Conservation (phyloP, 208 protist species). For the Wallacemonas sp. region DNA sequence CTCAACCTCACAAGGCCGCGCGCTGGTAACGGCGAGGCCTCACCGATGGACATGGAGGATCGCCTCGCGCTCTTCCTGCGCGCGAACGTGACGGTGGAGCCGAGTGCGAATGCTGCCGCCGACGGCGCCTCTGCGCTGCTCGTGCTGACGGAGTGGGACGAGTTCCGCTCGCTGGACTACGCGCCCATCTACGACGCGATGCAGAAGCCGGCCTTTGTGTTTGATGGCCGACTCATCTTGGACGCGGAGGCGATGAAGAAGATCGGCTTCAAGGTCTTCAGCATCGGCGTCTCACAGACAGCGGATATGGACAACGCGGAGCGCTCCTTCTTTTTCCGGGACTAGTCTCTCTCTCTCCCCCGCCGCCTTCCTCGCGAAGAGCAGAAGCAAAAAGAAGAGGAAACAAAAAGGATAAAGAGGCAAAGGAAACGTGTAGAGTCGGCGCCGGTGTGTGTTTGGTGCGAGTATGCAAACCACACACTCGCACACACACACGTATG, state of each 20-base stretch:
- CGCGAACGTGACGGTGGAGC: constrained; percentile 28
- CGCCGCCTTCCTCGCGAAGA: too few species aligned
- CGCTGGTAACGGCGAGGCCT: background rate
- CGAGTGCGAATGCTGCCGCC: constrained; percentile 70
- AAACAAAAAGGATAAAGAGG: constrained; percentile 1
- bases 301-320: constrained; percentile 5
- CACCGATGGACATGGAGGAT: constrained; percentile 14
- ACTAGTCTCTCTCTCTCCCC: too few species aligned
- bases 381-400: constrained; percentile 8
- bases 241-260: constrained; percentile 54
- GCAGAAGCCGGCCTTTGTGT: constrained; percentile 95
- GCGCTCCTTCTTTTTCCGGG: constrained; percentile 1
- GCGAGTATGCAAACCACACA: too few species aligned
- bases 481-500: too few species aligned
- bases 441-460: too few species aligned
- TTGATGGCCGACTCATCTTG: constrained; percentile 94
- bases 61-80: constrained; percentile 21
- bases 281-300: constrained; percentile 58
- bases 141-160: constrained; percentile 98
- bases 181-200: constrained; percentile 87
- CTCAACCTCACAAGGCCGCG: constrained; percentile 2
- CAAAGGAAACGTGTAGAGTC: too few species aligned
- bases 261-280: constrained; percentile 92
- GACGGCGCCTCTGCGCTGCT: constrained; percentile 86
- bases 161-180: constrained; percentile 93